Percentiles rank a stretch among this genome's conserved stretches.
phyloP scores from a whole-genome alignment of 305 asterid species.

The Fraxinus baroniana region DNA sequence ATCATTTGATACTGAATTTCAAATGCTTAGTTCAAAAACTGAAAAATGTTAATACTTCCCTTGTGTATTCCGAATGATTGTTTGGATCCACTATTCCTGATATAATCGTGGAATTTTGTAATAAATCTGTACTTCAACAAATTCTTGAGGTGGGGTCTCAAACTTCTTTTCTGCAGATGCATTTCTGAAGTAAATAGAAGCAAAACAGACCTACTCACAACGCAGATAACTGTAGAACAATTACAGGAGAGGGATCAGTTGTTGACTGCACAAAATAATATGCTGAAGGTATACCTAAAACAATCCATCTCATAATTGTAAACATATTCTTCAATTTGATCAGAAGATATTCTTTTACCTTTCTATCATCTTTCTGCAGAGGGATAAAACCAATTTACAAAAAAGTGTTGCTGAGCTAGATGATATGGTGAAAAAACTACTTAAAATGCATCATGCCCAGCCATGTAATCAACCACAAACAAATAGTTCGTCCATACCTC shows the following conservation, averaged over 20 bases:
- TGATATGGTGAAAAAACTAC: conserved; percentile 56
- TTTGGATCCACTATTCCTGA: not conserved
- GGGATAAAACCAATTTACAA: conserved; percentile 66
- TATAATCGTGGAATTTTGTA: conserved; percentile 1
- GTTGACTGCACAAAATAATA: conserved; percentile 74
- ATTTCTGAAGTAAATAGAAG: conserved; percentile 49
- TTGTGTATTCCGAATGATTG: not conserved
- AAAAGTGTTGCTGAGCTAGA: conserved; percentile 66
- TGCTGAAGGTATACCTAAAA: conserved; percentile 59
- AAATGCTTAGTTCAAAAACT: not conserved
- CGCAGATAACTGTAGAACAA: conserved; percentile 60
- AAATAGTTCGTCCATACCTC: conserved; percentile 34
- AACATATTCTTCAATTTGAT: conserved; percentile 2
- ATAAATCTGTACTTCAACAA: not conserved
- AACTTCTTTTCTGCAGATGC: conserved; percentile 45
- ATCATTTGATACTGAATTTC: conserved; percentile 5
- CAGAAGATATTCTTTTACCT: conserved; percentile 14
- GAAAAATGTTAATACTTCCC: not conserved
- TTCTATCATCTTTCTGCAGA: conserved; percentile 36
- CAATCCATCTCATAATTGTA: not conserved
- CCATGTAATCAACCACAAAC: conserved; percentile 36
- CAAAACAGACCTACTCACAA: conserved; percentile 53
- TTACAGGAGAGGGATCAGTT: conserved; percentile 68
- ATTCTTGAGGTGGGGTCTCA: not conserved
- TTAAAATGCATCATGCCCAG: conserved; percentile 42